These are phyloP conservation scores for Climacium dendroides DNA, from an alignment of 225 moss, liverwort and hornwort species.

Conservation along the genomic window DNA sequence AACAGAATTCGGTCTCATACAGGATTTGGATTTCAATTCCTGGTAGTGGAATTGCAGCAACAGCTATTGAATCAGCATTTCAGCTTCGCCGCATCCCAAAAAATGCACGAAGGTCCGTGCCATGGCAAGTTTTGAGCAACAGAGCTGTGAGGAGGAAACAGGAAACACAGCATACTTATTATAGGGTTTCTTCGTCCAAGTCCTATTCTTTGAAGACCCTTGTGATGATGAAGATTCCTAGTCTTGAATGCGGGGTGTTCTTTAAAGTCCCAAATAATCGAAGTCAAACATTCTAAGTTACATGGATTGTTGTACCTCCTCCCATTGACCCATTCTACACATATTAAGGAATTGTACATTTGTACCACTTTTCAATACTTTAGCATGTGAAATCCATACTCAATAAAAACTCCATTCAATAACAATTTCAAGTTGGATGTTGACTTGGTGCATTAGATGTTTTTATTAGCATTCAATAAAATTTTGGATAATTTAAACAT, in stretches of 20 bases:
- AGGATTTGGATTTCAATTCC: neutral
- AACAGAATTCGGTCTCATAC: neutral
- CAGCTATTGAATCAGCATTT: neutral
- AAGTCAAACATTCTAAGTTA: no score
- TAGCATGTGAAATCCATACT: neutral
- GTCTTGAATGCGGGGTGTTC: neutral
- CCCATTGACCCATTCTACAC: neutral
- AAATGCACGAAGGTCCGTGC: neutral
- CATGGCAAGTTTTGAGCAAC: neutral
- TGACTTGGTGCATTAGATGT: neutral
- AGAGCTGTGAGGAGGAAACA: neutral
- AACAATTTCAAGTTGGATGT: neutral
- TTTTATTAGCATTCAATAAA: accelerated
- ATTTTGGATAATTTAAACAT: neutral
- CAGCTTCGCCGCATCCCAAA: neutral
- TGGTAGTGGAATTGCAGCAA: neutral
- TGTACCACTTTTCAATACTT: neutral
- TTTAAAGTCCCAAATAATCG: neutral
- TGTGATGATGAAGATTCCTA: neutral
- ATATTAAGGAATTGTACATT: neutral
- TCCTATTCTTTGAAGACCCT: neutral
- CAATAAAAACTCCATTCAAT: neutral
- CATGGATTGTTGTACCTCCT: neutral
- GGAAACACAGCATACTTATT: neutral
- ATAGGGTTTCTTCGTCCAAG: neutral